A percentile compares a stretch with the other conserved stretches of the same genome.
These are phyloP conservation scores for Rhodotorula sp. DNA, from an alignment of 1,284 basidiomycete species.

Conservation along the genomic window DNA sequence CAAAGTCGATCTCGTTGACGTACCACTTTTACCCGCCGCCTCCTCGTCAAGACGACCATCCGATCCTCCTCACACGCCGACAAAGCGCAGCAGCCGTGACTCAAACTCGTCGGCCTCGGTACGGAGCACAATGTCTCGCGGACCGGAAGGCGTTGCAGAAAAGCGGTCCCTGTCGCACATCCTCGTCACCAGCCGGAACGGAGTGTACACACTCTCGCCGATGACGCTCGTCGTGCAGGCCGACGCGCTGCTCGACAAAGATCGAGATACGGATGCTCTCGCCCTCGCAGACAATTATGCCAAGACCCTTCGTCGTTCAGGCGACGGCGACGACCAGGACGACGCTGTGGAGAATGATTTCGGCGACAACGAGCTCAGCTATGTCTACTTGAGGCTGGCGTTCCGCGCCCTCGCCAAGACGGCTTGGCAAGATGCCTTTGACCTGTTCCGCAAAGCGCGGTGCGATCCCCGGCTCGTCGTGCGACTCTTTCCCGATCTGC, in stretches of 20 bases:
- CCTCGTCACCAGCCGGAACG: slow-evolving; percentile 63
- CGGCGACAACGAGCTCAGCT: slow-evolving; percentile 65
- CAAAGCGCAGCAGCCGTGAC: slow-evolving; percentile 3
- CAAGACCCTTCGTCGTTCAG: not conserved
- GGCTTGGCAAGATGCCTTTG: slow-evolving; percentile 71
- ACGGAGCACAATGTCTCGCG: too few species aligned
- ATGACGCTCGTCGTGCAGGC: slow-evolving; percentile 70
- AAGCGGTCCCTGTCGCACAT: slow-evolving; percentile 49
- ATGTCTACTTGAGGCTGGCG: slow-evolving; percentile 72
- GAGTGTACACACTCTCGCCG: slow-evolving; percentile 65
- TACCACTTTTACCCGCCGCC: slow-evolving; percentile 45
- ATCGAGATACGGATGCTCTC: slow-evolving; percentile 64
- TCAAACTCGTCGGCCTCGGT: slow-evolving; percentile 9
- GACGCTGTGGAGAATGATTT: not conserved
- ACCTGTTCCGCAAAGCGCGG: slow-evolving; percentile 65
- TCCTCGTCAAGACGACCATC: slow-evolving; percentile 47
- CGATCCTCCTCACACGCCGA: slow-evolving; percentile 35
- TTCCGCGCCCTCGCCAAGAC: slow-evolving; percentile 69
- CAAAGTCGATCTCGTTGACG: slow-evolving; percentile 36
- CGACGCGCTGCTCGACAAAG: slow-evolving; percentile 65
- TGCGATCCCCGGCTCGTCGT: slow-evolving; percentile 72
- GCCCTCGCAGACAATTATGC: slow-evolving; percentile 61
- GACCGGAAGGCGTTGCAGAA: slow-evolving; percentile 7
- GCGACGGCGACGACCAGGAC: not conserved
- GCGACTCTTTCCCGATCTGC: slow-evolving; percentile 69